phyloP scores from a whole-genome alignment of 2,329 filamentous ascomycete species.

The Hypoxylon sp. region DNA sequence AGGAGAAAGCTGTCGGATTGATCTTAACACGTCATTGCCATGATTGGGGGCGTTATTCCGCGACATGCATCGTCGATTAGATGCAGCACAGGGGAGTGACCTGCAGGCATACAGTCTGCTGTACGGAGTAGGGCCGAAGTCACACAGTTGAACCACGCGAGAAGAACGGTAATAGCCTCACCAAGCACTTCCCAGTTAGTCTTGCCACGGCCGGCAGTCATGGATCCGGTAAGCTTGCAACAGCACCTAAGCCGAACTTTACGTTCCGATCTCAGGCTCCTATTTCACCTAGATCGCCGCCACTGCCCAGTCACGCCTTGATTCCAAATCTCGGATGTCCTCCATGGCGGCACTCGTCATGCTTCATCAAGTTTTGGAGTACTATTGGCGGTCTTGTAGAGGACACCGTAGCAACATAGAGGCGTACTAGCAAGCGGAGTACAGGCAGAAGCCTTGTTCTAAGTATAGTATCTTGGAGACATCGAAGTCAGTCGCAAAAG shows the following conservation, averaged over 20 bases:
- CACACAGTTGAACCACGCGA: background rate
- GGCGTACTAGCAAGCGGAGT: background rate
- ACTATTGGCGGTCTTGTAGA: background rate
- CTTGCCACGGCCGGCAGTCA: slow-evolving; percentile 15
- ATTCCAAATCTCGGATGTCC: slow-evolving; percentile 15
- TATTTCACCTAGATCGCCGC: no score
- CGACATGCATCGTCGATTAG: slow-evolving; percentile 16
- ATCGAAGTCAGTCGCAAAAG: no score
- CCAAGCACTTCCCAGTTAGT: background rate
- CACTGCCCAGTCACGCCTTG: background rate
- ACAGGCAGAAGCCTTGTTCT: background rate
- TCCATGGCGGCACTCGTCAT: background rate
- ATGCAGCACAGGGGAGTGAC: slow-evolving; percentile 2
- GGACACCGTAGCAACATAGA: background rate
- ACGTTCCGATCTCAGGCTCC: slow-evolving; percentile 1
- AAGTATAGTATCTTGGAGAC: background rate
- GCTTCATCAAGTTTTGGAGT: background rate
- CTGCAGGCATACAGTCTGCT: background rate
- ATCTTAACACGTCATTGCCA: slow-evolving; percentile 8
- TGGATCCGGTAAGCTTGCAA: background rate
- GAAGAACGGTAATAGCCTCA: slow-evolving; percentile 5
- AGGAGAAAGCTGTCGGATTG: slow-evolving; percentile 7
- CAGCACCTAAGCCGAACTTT: background rate
- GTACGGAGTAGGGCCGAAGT: slow-evolving; percentile 27
- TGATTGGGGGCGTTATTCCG: no score